Evolutionary conservation across 805 yeast genomes (phyloP), one percentile per base, ranked within the genome.

Genomic region (Candida ficus): DNA sequence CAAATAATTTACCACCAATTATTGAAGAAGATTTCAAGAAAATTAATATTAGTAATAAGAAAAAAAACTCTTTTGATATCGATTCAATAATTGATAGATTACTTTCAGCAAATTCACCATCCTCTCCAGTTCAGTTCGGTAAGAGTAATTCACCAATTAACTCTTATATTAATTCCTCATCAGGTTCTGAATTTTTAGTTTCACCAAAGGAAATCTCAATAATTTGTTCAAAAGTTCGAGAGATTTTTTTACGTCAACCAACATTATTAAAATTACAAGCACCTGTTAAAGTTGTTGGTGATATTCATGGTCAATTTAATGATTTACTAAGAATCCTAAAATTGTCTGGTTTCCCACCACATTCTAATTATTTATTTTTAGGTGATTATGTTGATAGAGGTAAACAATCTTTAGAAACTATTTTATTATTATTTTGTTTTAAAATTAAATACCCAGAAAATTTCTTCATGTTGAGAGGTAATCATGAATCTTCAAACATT

Each of bases 311-410:
- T 23, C 99, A 93, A 63, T 93, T 83, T 60, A 84, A 85, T 38
- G 99, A 93, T 64, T 70, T 93, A 47, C 78, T 93, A 49, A 76
- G 99, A 50, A 74, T 93, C 44, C 88, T 93, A 64, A 88, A 95
- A 42, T 83, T 89, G 67, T 90, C 98, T 67, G 99, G 99, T 18
- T 87, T 91, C 64, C 99, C 99, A 5, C 98, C 98, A 2, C 76
- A 83, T 46, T 78, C 96, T 12, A 93, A 93, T 62, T 93, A 89
- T 63, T 67, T 93, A 50, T 91, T 93, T 54, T 64, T 93, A 35
- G 99, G 99, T 22, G 99, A 93, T 65, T 93, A 93, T 62, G 99
- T 93, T 35, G 99, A 93, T 66, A 75, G 99, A 50, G 99, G 99
- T 43, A 93, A 93, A 63, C 99, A 93, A 64, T 83, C 95, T 4